Conservation (phyloP, 176 grass and related monocot genomes). For the Oryza nivara region DNA sequence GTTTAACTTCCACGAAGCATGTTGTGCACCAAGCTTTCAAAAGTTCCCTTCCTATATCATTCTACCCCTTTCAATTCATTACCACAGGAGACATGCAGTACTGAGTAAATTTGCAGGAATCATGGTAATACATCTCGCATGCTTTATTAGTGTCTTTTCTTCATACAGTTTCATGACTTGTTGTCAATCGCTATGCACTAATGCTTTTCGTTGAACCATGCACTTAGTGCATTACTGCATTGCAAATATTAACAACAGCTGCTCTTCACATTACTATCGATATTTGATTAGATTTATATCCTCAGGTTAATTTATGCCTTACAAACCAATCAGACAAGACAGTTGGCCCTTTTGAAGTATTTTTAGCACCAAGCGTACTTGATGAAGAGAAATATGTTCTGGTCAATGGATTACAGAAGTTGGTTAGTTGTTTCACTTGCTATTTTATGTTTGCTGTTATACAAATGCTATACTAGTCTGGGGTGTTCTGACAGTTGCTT, state of each 20-base stretch:
- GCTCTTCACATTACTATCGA: not conserved
- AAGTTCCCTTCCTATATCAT: not conserved
- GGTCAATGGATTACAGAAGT: slow-evolving; percentile 92
- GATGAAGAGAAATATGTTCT: slow-evolving; percentile 73
- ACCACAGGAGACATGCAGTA: not conserved
- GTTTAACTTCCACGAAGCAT: not conserved
- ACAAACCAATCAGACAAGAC: slow-evolving; percentile 87
- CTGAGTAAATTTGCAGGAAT: not conserved
- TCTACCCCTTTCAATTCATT: not conserved
- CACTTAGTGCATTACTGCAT: not conserved
- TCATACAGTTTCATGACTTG: slow-evolving; percentile 21
- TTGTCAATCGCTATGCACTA: not conserved
- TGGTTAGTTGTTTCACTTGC: slow-evolving; percentile 62
- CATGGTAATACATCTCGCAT: not conserved
- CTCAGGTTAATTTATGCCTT: slow-evolving; percentile 86
- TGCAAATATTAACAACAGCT: not conserved
- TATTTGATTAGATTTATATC: slow-evolving; percentile 29
- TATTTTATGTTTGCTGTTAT: slow-evolving; percentile 10
- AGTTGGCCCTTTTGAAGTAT: slow-evolving; percentile 96
- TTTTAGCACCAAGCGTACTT: slow-evolving; percentile 59
- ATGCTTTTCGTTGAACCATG: not conserved
- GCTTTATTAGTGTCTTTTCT: slow-evolving; percentile 13
- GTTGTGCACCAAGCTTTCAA: not conserved
- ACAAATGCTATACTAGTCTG: not conserved
- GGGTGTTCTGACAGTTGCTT: not conserved